Percentiles rank a stretch among this genome's conserved stretches.
phyloP scores from a whole-genome alignment of 306 rosid genomes.

The Trifolium pratense region DNA sequence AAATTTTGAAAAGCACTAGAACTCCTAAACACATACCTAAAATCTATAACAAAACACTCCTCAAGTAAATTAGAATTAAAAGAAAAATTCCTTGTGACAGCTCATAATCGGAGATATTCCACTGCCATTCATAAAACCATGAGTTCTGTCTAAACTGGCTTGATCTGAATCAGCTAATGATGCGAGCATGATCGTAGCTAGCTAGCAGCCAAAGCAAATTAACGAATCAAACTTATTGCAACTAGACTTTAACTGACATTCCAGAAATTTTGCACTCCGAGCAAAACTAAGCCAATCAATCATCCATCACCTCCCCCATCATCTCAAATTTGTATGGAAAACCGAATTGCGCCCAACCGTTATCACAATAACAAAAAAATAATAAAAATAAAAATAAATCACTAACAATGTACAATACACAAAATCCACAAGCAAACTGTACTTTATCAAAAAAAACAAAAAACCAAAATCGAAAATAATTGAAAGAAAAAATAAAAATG shows the following conservation, averaged over 20 bases:
- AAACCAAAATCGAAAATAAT: not conserved
- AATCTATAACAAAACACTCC: not conserved
- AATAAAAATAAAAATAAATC: conserved; percentile 15
- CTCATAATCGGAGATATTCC: not conserved
- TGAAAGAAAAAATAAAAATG: conserved; percentile 33
- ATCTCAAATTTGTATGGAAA: conserved; percentile 20
- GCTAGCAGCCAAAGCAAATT: conserved; percentile 17
- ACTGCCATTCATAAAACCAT: not conserved
- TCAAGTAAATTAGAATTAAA: not conserved
- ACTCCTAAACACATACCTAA: conserved; percentile 12
- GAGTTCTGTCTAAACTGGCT: conserved; percentile 14
- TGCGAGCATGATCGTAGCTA: not conserved
- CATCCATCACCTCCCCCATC: not conserved
- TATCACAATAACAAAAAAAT: conserved; percentile 29
- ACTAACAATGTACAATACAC: conserved; percentile 19
- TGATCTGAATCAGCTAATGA: conserved; percentile 8
- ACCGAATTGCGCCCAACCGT: not conserved
- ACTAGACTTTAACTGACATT: conserved; percentile 28
- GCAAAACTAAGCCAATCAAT: conserved; percentile 28
- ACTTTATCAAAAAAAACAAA: conserved; percentile 36
- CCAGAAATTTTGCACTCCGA: conserved; percentile 9
- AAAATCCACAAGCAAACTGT: conserved; percentile 34
- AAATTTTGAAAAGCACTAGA: not conserved
- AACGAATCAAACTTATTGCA: conserved; percentile 13
- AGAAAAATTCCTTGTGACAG: not conserved